phyloP scores from a whole-genome alignment of 2,329 filamentous ascomycete species.

The Macrophomina tecta region DNA sequence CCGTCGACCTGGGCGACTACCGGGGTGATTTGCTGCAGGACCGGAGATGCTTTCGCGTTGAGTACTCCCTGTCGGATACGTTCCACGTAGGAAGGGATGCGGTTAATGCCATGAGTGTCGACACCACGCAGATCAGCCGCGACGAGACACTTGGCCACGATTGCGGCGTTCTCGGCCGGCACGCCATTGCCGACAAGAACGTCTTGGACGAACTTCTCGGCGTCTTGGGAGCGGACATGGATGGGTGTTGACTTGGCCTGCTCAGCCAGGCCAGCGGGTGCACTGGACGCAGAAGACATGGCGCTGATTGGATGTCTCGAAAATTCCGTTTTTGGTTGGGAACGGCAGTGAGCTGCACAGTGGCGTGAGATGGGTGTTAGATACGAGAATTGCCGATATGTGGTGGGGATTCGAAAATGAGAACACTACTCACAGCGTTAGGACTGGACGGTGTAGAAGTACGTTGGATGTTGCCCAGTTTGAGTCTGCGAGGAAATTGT shows the following conservation, averaged over 20 bases:
- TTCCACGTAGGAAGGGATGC: conserved; percentile 78
- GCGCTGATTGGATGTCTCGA: neutral
- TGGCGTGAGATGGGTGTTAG: neutral
- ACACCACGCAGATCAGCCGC: conserved; percentile 79
- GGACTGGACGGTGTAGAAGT: neutral
- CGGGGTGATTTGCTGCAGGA: conserved; percentile 67
- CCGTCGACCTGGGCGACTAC: conserved; percentile 73
- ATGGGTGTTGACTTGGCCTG: conserved; percentile 30
- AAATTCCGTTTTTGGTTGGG: neutral
- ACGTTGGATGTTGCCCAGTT: too few relatives aligned
- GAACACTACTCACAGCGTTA: too few relatives aligned
- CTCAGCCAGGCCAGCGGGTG: neutral
- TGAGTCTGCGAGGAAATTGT: neutral
- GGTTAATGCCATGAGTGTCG: conserved; percentile 79
- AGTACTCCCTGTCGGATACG: conserved; percentile 74
- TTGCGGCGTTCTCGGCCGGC: conserved; percentile 61
- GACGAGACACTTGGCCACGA: conserved; percentile 72
- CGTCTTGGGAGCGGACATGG: conserved; percentile 35
- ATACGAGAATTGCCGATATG: neutral
- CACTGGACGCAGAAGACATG: conserved; percentile 5
- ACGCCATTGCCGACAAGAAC: conserved; percentile 69
- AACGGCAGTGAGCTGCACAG: neutral
- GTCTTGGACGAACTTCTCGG: conserved; percentile 55
- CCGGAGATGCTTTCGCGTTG: conserved; percentile 64
- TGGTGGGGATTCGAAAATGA: too few relatives aligned